Percentiles rank a stretch among this genome's conserved stretches.
Evolutionary conservation across 345 rosid genomes (phyloP).

Genomic region (Eucalyptus sp.): DNA sequence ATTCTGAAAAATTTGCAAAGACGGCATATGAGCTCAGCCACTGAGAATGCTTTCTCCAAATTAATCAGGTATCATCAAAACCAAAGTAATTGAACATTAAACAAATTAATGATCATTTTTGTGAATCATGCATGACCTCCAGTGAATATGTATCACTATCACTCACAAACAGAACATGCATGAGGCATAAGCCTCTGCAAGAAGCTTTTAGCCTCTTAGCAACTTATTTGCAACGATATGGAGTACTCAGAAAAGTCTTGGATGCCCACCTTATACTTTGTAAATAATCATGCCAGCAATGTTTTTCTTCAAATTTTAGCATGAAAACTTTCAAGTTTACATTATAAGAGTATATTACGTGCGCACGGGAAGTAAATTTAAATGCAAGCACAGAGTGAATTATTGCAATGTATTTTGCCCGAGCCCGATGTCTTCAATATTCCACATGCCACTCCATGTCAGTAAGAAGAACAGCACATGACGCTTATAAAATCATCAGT

Average conservation of each 20-base stretch:
- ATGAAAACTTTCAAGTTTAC: background rate
- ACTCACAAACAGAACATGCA: background rate
- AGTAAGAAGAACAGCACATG: background rate
- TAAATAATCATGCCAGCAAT: background rate
- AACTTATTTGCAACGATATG: background rate
- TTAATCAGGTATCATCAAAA: no score
- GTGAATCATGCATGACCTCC: background rate
- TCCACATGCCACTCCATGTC: background rate
- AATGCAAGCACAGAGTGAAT: background rate
- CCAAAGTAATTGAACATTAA: background rate
- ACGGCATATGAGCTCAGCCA: background rate
- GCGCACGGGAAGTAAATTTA: background rate
- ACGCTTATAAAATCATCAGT: background rate
- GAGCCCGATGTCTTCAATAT: background rate
- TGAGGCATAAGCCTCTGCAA: background rate
- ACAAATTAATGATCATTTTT: background rate
- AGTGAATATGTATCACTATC: background rate
- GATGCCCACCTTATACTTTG: background rate
- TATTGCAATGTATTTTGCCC: background rate
- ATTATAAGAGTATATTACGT: background rate
- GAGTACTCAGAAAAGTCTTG: background rate
- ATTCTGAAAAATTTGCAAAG: slow-evolving; percentile 9
- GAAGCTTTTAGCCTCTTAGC: background rate
- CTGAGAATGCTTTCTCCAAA: background rate
- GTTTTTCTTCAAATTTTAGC: background rate